phyloP scores from a whole-genome alignment of 2,329 filamentous ascomycete species.

The Aspergillus japonicus region DNA sequence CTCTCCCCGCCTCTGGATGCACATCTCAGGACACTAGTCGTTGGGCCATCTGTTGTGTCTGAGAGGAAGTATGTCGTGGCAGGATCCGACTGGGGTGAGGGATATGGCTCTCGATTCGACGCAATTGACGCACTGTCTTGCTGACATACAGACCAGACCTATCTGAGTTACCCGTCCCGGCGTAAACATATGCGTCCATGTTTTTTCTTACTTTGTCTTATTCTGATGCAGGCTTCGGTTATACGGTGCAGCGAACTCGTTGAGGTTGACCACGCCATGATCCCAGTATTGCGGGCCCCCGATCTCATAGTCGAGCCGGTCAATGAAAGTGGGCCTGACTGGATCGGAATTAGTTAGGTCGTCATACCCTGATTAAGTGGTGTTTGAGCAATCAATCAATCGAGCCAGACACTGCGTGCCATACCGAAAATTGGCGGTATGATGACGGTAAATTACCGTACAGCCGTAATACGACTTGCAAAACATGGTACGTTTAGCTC shows the following conservation, averaged over 20 bases:
- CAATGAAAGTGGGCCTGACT: background rate
- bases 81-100: constrained; percentile 3
- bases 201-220: too few relatives aligned
- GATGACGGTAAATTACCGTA: background rate
- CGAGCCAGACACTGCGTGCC: too few relatives aligned
- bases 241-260: background rate
- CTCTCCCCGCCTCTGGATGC: background rate
- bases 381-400: background rate
- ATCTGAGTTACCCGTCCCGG: too few relatives aligned
- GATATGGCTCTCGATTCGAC: background rate
- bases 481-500: background rate
- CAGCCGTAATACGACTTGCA: background rate
- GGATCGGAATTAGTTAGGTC: background rate
- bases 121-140: background rate
- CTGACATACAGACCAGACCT: background rate
- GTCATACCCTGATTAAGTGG: background rate
- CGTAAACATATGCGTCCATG: too few relatives aligned
- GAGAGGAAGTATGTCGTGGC: background rate
- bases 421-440: background rate
- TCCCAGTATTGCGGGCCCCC: background rate
- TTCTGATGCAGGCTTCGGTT: background rate
- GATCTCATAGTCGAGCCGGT: background rate
- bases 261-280: background rate
- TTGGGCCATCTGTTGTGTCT: background rate
- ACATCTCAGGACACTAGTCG: too few relatives aligned